phyloP scores from a whole-genome alignment of 2,329 filamentous ascomycete genomes.

The Diplodia scrobiculata region DNA sequence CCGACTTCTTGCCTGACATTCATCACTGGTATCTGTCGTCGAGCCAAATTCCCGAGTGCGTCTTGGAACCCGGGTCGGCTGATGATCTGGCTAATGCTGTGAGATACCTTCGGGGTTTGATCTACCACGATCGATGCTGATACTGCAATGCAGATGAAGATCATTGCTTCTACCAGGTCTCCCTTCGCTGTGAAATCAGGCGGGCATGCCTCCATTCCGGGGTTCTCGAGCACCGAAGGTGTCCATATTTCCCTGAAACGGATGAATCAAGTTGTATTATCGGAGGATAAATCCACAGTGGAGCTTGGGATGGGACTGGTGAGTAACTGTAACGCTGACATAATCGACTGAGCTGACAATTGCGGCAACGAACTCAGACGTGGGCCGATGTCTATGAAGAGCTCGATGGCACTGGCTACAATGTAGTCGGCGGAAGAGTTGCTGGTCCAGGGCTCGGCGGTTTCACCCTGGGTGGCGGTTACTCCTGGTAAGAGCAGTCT shows the following conservation, averaged over 20 bases:
- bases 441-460: slow-evolving; percentile 6
- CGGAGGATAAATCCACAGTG: not conserved
- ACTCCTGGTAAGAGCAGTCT: not conserved
- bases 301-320: slow-evolving; percentile 12
- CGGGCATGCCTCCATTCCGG: not conserved
- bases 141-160: not conserved
- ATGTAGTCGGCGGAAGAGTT: slow-evolving; percentile 1
- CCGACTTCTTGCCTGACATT: not conserved
- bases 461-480: slow-evolving; percentile 4
- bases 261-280: slow-evolving; percentile 3
- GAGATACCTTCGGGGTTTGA: not conserved
- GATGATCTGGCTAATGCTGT: slow-evolving; percentile 5
- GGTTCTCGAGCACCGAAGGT: slow-evolving; percentile 7
- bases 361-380: not conserved
- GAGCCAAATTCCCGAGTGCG: not conserved
- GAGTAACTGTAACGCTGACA: not conserved
- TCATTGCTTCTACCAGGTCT: not conserved
- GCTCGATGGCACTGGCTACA: slow-evolving; percentile 1
- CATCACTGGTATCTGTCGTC: slow-evolving; percentile 20
- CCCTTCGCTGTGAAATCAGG: slow-evolving; percentile 9
- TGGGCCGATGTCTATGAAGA: slow-evolving; percentile 16
- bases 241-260: slow-evolving; percentile 17
- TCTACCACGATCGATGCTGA: not conserved
- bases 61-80: not conserved
- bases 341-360: not conserved